A percentile compares a stretch with the other conserved stretches of the same genome.
These are phyloP conservation scores for Penicillium cinerascens DNA, from an alignment of 495 filamentous ascomycete species.

Conservation along the genomic window DNA sequence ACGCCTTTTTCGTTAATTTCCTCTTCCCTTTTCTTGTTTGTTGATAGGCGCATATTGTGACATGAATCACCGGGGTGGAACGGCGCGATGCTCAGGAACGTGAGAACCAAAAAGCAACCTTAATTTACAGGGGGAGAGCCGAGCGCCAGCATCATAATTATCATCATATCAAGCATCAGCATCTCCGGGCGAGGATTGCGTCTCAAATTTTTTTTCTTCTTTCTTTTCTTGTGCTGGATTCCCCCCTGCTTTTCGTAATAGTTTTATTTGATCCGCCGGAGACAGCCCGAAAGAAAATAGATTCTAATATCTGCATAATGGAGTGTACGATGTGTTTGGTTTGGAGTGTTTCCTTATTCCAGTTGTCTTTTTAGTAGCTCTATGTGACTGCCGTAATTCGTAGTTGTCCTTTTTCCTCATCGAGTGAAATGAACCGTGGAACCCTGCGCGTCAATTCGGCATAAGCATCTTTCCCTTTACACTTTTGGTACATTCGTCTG, in stretches of 20 bases:
- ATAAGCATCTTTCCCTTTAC: not conserved
- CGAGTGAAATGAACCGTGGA: not conserved
- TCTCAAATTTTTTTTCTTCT: constrained; percentile 11
- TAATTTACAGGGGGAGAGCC: constrained; percentile 16
- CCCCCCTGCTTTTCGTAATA: constrained; percentile 19
- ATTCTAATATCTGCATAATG: constrained; percentile 24
- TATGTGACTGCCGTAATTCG: not conserved
- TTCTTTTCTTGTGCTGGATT: constrained; percentile 18
- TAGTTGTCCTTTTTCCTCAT: not conserved
- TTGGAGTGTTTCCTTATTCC: not conserved
- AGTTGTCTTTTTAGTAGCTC: not conserved
- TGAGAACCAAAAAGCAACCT: constrained; percentile 20
- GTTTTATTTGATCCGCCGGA: constrained; percentile 9
- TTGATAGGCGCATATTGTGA: constrained; percentile 34
- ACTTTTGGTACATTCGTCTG: not conserved
- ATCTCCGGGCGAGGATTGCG: constrained; percentile 22
- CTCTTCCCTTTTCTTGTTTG: constrained; percentile 15
- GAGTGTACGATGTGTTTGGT: not conserved
- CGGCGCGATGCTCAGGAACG: constrained; percentile 27
- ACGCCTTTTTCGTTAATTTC: not conserved
- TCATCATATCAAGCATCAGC: constrained; percentile 25
- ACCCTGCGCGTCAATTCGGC: not conserved
- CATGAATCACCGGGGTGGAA: constrained; percentile 25
- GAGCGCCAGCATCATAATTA: constrained; percentile 20
- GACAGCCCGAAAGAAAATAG: constrained; percentile 22